Conservation (phyloP, 192 early-diverging fungal genomes). For the Phlyctochytrium planicorne region DNA sequence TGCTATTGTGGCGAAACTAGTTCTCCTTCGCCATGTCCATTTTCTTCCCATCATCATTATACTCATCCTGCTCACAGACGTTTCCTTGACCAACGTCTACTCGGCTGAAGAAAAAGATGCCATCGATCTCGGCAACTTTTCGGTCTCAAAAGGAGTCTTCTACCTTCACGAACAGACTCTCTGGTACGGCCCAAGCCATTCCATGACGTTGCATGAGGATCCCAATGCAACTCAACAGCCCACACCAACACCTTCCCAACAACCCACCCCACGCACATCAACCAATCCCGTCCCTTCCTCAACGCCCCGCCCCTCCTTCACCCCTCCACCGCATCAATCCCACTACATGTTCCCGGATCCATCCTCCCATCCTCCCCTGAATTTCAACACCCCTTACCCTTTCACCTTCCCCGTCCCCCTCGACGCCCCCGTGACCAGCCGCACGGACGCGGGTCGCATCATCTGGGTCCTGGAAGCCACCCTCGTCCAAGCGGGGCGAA, state of each 20-base stretch:
- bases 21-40: too few species aligned
- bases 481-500: neutral
- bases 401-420: conserved; percentile 1
- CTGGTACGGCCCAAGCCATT: conserved; percentile 5
- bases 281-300: too few species aligned
- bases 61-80: conserved; percentile 1
- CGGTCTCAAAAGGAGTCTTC: neutral
- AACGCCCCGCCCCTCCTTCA: neutral
- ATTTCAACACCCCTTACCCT: neutral
- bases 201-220: neutral
- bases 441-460: neutral
- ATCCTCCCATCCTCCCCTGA: neutral
- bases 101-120: neutral
- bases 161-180: conserved; percentile 9
- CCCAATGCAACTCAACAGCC: neutral
- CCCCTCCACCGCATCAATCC: too few species aligned
- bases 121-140: conserved; percentile 4
- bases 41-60: neutral
- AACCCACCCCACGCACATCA: neutral
- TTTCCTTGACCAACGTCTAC: neutral
- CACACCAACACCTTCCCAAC: neutral
- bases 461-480: conserved; percentile 1
- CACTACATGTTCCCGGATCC: neutral
- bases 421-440: neutral
- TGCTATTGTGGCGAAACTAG: too few species aligned